These are phyloP conservation scores for Clavispora fructus DNA, from an alignment of 805 yeast genomes.

Conservation along the genomic window DNA sequence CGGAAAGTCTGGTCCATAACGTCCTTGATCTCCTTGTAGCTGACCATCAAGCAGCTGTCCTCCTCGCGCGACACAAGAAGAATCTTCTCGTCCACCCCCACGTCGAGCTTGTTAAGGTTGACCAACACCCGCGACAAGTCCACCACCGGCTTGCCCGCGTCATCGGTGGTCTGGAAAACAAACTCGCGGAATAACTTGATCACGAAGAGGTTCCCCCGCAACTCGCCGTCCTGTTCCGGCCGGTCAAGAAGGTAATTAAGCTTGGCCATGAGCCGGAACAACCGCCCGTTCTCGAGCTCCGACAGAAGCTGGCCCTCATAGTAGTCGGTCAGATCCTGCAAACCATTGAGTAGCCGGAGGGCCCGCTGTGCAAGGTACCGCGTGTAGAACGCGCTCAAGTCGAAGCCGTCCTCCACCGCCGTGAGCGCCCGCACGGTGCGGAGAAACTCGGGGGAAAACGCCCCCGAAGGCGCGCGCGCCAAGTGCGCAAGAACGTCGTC, in stretches of 20 bases:
- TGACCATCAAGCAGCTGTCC: constrained; percentile 75
- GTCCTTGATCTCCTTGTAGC: constrained; percentile 77
- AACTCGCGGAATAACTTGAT: constrained; percentile 70
- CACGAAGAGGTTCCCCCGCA: constrained; percentile 65
- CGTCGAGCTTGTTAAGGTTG: constrained; percentile 83
- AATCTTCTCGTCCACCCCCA: constrained; percentile 81
- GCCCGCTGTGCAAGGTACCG: constrained; percentile 29
- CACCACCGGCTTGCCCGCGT: constrained; percentile 66
- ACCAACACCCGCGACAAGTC: constrained; percentile 79
- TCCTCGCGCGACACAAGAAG: constrained; percentile 81
- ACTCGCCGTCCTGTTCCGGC: constrained; percentile 53
- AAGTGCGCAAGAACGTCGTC: constrained; percentile 11
- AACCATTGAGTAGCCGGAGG: constrained; percentile 43
- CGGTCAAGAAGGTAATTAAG: constrained; percentile 72
- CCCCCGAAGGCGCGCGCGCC: constrained; percentile 10
- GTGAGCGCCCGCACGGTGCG: constrained; percentile 20
- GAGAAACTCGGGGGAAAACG: constrained; percentile 43
- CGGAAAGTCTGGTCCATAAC: constrained; percentile 67
- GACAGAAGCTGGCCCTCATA: constrained; percentile 56
- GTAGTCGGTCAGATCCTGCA: constrained; percentile 50
- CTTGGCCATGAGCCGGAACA: constrained; percentile 78
- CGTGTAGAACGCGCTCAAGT: constrained; percentile 20
- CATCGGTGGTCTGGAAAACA: constrained; percentile 81
- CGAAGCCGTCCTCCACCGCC: constrained; percentile 14
- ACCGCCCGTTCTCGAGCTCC: constrained; percentile 84